Evolutionary conservation across 2,329 filamentous ascomycete species (phyloP).

Genomic region (Hypoxylon sp.): DNA sequence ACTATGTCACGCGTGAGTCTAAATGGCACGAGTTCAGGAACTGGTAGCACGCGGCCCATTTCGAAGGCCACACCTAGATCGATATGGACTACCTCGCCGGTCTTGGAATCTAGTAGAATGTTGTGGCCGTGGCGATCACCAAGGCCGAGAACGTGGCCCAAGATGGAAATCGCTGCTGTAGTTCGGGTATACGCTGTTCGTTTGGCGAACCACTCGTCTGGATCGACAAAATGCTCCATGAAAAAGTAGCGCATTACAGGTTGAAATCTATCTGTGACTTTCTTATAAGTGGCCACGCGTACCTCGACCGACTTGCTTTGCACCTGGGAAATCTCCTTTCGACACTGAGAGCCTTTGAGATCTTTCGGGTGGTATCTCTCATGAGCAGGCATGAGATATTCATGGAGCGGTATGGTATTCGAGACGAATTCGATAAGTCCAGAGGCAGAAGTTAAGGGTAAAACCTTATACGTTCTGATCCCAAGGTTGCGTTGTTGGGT

Average conservation of each 20-base stretch:
- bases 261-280: constrained; percentile 85
- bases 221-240: constrained; percentile 92
- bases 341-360: constrained; percentile 80
- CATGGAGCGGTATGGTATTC: constrained; percentile 91
- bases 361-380: constrained; percentile 88
- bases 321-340: constrained; percentile 82
- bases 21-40: constrained; percentile 97
- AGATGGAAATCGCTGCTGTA: constrained; percentile 94
- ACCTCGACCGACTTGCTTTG: constrained; percentile 78
- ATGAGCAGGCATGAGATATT: constrained; percentile 93
- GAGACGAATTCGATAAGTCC: constrained; percentile 98
- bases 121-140: constrained; percentile 98
- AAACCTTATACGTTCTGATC: constrained; percentile 96
- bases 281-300: constrained; percentile 81
- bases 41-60: constrained; percentile 92
- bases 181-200: constrained; percentile 92
- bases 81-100: constrained; percentile 95
- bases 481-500: constrained; percentile 91
- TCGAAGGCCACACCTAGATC: constrained; percentile 98
- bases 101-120: constrained; percentile 90
- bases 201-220: constrained; percentile 94
- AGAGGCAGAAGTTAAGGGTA: constrained; percentile 86
- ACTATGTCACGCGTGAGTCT: constrained; percentile 93
- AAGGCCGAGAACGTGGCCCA: constrained; percentile 92
- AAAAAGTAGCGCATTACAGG: constrained; percentile 98